Conservation (phyloP, 805 yeast genomes). For the Zygotorulaspora chibaensis region DNA sequence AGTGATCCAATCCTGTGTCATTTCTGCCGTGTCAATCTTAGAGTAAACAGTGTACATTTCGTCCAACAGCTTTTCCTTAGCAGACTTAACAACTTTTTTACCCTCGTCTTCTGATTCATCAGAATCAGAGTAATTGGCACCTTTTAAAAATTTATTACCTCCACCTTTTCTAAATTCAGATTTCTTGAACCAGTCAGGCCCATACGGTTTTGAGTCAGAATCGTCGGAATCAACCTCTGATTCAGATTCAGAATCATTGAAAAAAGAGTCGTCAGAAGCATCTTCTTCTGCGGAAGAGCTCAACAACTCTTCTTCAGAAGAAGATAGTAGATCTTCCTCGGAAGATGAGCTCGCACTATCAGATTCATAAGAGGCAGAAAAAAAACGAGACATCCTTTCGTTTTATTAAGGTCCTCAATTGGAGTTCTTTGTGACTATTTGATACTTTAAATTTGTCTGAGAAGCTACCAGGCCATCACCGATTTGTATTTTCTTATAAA, state of each 20-base stretch:
- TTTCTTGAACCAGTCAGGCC: conserved; percentile 44
- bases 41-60: conserved; percentile 70
- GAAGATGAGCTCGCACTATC: conserved; percentile 43
- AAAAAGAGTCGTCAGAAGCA: conserved; percentile 36
- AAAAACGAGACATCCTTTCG: conserved; percentile 80
- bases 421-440: not conserved
- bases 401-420: conserved; percentile 4
- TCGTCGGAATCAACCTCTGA: conserved; percentile 43
- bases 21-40: conserved; percentile 62
- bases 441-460: not conserved
- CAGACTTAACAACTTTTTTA: conserved; percentile 83
- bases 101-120: conserved; percentile 62
- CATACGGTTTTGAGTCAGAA: conserved; percentile 40
- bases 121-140: conserved; percentile 36
- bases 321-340: conserved; percentile 43
- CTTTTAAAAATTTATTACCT: conserved; percentile 36
- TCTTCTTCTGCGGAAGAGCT: conserved; percentile 33
- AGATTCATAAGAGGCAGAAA: conserved; percentile 50
- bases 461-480: conserved; percentile 4
- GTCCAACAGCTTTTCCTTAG: conserved; percentile 86
- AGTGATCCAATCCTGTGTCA: conserved; percentile 73
- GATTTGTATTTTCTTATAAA: conserved; percentile 1
- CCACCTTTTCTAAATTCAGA: conserved; percentile 37
- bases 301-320: conserved; percentile 39
- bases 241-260: conserved; percentile 35